Evolutionary conservation across 108 stramenopile genomes (phyloP).

Genomic region (Asterionellopsis glacialis): DNA sequence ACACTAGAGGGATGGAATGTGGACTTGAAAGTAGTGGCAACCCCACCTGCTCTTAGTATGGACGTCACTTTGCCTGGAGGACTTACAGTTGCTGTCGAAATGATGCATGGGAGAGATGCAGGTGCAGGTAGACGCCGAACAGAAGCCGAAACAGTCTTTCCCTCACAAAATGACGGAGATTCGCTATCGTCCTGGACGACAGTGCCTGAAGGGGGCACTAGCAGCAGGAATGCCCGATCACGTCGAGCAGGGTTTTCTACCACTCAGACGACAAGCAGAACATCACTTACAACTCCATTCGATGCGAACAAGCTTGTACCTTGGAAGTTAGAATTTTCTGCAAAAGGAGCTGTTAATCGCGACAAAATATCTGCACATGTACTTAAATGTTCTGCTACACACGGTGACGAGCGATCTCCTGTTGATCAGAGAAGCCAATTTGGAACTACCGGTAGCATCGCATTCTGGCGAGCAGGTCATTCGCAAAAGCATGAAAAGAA

Average conservation of each 20-base stretch:
- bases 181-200: constrained; percentile 76
- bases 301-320: constrained; percentile 79
- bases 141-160: neutral
- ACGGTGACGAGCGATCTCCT: constrained; percentile 32
- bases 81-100: constrained; percentile 66
- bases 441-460: constrained; percentile 59
- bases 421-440: constrained; percentile 42
- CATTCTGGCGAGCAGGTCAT: constrained; percentile 56
- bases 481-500: neutral
- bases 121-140: constrained; percentile 29
- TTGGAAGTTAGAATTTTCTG: constrained; percentile 65
- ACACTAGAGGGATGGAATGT: constrained; percentile 61
- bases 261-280: constrained; percentile 10
- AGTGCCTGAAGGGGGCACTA: constrained; percentile 10
- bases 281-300: constrained; percentile 19
- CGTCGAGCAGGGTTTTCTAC: constrained; percentile 7
- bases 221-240: constrained; percentile 7
- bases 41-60: constrained; percentile 72
- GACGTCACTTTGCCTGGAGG: constrained; percentile 83
- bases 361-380: constrained; percentile 65
- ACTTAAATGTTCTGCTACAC: constrained; percentile 40
- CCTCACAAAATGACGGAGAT: neutral
- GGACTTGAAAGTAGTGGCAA: constrained; percentile 66
- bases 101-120: constrained; percentile 75
- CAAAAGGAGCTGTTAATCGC: constrained; percentile 52